phyloP scores from a whole-genome alignment of 768 basidiomycete genomes.

The Psilocybe subaeruginosa region DNA sequence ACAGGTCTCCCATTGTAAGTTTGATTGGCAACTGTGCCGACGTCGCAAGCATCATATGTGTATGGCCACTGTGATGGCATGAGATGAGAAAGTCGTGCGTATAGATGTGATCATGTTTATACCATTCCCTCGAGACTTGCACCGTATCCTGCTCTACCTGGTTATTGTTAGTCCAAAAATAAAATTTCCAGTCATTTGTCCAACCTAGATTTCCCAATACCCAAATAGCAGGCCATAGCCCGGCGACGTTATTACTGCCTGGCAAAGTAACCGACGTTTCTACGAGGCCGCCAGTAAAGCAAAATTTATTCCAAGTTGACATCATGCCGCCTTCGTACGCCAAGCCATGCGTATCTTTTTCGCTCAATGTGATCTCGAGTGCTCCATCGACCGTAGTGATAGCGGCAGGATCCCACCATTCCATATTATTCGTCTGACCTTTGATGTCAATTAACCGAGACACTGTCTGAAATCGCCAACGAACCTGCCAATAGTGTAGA shows the following conservation, averaged over 20 bases:
- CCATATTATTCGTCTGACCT: constrained; percentile 66
- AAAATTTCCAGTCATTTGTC: not conserved
- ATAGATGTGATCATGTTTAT: not conserved
- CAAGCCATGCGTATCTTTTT: constrained; percentile 69
- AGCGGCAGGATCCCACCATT: constrained; percentile 89
- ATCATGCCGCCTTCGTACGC: constrained; percentile 76
- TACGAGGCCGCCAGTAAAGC: constrained; percentile 88
- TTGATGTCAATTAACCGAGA: not conserved
- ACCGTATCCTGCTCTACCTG: constrained; percentile 86
- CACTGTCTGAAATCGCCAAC: constrained; percentile 11
- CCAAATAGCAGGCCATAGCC: constrained; percentile 84
- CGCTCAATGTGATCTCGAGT: constrained; percentile 73
- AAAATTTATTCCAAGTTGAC: constrained; percentile 87
- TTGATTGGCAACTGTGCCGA: constrained; percentile 90
- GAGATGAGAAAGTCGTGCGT: not conserved
- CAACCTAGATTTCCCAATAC: constrained; percentile 77
- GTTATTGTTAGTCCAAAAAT: not conserved
- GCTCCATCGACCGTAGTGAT: constrained; percentile 74
- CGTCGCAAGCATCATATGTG: constrained; percentile 84
- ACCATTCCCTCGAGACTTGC: constrained; percentile 83
- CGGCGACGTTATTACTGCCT: constrained; percentile 62
- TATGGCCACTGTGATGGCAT: constrained; percentile 67
- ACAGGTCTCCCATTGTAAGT: constrained; percentile 65
- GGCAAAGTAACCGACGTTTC: constrained; percentile 72
- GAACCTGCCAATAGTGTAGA: constrained; percentile 77